Conservation (phyloP, 2,329 filamentous ascomycete genomes). For the Cytospora piceae region DNA sequence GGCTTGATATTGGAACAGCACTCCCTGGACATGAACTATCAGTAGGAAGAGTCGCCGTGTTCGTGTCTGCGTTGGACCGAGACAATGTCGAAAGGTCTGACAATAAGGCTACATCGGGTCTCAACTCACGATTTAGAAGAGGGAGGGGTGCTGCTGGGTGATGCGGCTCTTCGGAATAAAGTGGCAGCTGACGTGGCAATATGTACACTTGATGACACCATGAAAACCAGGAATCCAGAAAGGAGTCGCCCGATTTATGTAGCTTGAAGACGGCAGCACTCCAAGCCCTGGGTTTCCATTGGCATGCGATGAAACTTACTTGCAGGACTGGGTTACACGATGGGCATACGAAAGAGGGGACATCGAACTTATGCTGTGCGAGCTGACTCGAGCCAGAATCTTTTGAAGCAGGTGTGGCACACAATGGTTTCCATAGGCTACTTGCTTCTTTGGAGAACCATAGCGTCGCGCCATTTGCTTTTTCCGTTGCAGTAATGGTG, state of each 20-base stretch:
- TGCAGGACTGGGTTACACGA: background rate
- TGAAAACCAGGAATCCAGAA: background rate
- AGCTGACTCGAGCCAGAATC: background rate
- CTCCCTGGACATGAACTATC: too few relatives aligned
- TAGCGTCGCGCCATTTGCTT: background rate
- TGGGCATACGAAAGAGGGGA: background rate
- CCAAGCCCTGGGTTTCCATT: background rate
- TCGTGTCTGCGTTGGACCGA: too few relatives aligned
- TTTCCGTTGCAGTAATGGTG: background rate
- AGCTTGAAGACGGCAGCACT: too few relatives aligned
- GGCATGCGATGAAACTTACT: background rate
- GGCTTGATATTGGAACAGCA: too few relatives aligned
- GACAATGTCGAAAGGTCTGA: background rate
- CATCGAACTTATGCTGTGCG: background rate
- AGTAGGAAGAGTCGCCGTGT: background rate
- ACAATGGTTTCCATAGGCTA: background rate
- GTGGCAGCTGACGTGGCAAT: background rate
- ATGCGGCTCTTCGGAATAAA: background rate
- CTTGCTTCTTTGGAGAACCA: background rate
- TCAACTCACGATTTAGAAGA: background rate
- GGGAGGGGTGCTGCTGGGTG: too few relatives aligned
- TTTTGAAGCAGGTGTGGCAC: background rate
- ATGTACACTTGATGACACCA: background rate
- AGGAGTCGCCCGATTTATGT: too few relatives aligned
- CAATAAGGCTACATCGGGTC: background rate